These are phyloP conservation scores for Nicotiana tabacum DNA, from an alignment of 257 asterid species.

Conservation along the genomic window DNA sequence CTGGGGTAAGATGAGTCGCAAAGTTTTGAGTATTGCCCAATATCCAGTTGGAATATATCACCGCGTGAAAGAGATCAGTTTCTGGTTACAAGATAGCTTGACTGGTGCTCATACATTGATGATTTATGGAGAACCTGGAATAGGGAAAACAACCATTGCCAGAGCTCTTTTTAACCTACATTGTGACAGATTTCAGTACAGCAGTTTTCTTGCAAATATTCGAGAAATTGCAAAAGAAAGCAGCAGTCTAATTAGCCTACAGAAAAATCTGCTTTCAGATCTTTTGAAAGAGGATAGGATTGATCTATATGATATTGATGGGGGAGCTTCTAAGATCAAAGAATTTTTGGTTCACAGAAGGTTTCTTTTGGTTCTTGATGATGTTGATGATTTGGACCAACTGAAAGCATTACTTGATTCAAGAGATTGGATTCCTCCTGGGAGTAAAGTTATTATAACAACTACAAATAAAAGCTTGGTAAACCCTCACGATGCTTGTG, in stretches of 20 bases:
- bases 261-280: constrained; percentile 10
- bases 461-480: constrained; percentile 9
- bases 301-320: neutral
- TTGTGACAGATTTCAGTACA: constrained; percentile 8
- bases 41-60: constrained; percentile 15
- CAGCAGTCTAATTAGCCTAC: neutral
- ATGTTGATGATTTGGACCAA: constrained; percentile 9
- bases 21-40: constrained; percentile 7
- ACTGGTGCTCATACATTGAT: neutral
- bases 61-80: neutral
- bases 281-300: constrained; percentile 4
- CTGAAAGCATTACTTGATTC: constrained; percentile 7
- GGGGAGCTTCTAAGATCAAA: constrained; percentile 3
- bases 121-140: constrained; percentile 15
- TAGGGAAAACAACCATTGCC: constrained; percentile 17
- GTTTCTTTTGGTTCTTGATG: constrained; percentile 18
- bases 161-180: constrained; percentile 11
- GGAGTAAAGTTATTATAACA: constrained; percentile 20
- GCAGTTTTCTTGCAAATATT: constrained; percentile 11
- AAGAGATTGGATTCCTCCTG: constrained; percentile 14
- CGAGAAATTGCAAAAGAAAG: neutral
- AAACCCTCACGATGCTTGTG: neutral
- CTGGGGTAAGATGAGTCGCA: constrained; percentile 9
- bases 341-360: neutral
- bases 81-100: constrained; percentile 15